Percentiles rank a stretch among this genome's conserved stretches.
These are phyloP conservation scores for Ophiocordyceps robertsii DNA, from an alignment of 2,329 filamentous ascomycete species.

Conservation along the genomic window DNA sequence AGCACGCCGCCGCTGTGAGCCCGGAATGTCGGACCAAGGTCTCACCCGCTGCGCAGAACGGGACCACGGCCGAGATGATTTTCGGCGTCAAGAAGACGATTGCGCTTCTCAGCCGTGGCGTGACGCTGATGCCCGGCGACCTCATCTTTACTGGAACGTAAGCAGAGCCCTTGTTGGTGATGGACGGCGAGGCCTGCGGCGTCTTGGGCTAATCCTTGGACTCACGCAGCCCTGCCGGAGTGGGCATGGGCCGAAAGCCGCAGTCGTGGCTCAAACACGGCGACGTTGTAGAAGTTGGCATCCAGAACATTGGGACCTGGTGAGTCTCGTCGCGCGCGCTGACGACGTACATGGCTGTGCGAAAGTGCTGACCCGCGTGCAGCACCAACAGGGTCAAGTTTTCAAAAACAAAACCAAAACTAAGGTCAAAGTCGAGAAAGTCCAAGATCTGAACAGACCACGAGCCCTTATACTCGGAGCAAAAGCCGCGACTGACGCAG, in stretches of 20 bases:
- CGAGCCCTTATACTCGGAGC: no score
- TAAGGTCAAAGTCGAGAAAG: conserved; percentile 9
- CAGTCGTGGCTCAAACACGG: conserved; percentile 57
- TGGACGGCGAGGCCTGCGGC: neutral
- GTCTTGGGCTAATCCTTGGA: neutral
- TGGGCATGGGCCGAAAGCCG: conserved; percentile 56
- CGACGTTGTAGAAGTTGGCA: conserved; percentile 53
- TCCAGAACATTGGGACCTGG: conserved; percentile 52
- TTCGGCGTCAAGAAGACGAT: conserved; percentile 48
- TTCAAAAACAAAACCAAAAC: conserved; percentile 12
- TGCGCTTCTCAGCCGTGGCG: conserved; percentile 45
- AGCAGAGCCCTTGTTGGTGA: conserved; percentile 12
- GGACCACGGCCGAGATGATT: conserved; percentile 47
- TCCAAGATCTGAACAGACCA: no score
- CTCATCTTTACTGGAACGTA: conserved; percentile 53
- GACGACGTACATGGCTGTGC: no score
- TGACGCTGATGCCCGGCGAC: conserved; percentile 49
- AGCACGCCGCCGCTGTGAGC: neutral
- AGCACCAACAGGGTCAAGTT: conserved; percentile 20
- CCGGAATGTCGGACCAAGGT: neutral
- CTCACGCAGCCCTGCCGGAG: conserved; percentile 44
- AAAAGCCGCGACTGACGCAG: no score
- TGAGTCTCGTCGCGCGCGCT: conserved; percentile 4
- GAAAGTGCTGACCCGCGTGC: neutral
- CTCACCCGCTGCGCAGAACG: conserved; percentile 21